Evolutionary conservation across 2,329 filamentous ascomycete genomes (phyloP), one percentile per base, ranked within the genome.

Genomic region (Tolypocladium nubicola): DNA sequence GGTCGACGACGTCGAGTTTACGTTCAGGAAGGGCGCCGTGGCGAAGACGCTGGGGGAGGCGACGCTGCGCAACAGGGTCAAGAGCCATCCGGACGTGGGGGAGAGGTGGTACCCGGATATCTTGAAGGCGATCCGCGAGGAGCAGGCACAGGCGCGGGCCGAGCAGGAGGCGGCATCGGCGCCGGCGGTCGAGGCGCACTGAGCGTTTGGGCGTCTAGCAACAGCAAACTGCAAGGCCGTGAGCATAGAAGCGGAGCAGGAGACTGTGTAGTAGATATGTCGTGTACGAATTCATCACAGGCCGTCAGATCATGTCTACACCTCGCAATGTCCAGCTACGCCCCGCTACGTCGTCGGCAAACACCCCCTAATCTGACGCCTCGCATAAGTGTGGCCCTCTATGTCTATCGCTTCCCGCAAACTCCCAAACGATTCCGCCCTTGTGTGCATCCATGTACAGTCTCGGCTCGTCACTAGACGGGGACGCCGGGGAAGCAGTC

Each of bases 61-160:
- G 13, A 95, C 89, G 58, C 73, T 96, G 68, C 81, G 89, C 73
- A 96, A 95, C 72, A 76, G 90, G 16, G 80, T 95, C 64, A 94
- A 92, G 79, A 91, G 87, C 63, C 90, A 96, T 73, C 88, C 87
- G 4, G 90, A 95, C 70, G 90, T 96, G 1, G 89, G 88, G 2
- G 88, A 92, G 76, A 77, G 85, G 64, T 95, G 89, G 84, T 89
- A 88, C 67, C 86, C 86, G 3, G 83, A 87, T 49, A 80, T 85
- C 23, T 66, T 85, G 61, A 71, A 71, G 59, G 76, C 77, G 59
- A 82, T 87, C 55, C 77, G 80, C 55, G 80, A 80, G 64, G 80
- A 86, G 69, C 79, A 86, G 73, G 75, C 75, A 39, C 69, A 61
- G 62, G 70, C 73, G 4, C 37, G n/a, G 40, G 58, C 56, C 16